Conservation (phyloP, 108 stramenopile species). For the Skeletonema marinoi region DNA sequence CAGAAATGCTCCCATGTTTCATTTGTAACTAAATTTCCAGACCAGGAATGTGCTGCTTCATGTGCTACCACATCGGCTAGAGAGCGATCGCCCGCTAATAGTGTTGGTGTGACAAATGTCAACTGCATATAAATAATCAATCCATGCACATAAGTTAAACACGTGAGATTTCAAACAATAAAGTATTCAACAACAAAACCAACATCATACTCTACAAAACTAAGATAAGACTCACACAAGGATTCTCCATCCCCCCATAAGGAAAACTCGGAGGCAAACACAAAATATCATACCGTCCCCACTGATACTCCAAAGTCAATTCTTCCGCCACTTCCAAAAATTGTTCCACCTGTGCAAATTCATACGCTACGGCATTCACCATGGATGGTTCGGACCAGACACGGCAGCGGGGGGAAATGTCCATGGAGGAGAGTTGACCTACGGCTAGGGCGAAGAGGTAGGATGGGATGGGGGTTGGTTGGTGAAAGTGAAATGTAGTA, state of each 20-base stretch:
- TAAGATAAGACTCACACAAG: conserved; percentile 16
- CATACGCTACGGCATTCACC: conserved; percentile 90
- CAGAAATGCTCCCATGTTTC: conserved; percentile 93
- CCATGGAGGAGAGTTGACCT: conserved; percentile 77
- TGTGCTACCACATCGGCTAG: conserved; percentile 98
- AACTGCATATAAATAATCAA: conserved; percentile 75
- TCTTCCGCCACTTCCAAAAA: conserved; percentile 91
- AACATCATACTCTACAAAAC: no score
- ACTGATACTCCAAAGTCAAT: conserved; percentile 75
- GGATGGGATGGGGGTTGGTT: conserved; percentile 91
- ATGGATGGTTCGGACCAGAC: conserved; percentile 95
- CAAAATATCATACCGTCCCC: conserved; percentile 85
- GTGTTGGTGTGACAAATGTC: conserved; percentile 97
- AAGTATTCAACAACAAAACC: neutral
- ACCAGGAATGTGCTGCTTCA: conserved; percentile 92
- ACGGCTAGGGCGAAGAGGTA: conserved; percentile 96
- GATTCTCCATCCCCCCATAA: conserved; percentile 95
- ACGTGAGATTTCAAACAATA: neutral
- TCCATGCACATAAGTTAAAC: neutral
- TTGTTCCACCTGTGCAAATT: conserved; percentile 94
- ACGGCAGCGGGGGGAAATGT: conserved; percentile 80
- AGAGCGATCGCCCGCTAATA: conserved; percentile 91
- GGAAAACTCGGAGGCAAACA: conserved; percentile 97
- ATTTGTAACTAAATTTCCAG: conserved; percentile 97
- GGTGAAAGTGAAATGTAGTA: conserved; percentile 69